Evolutionary conservation across 306 rosid genomes (phyloP), one percentile per base, ranked within the genome.

Genomic region (Pyrus betulifolia): DNA sequence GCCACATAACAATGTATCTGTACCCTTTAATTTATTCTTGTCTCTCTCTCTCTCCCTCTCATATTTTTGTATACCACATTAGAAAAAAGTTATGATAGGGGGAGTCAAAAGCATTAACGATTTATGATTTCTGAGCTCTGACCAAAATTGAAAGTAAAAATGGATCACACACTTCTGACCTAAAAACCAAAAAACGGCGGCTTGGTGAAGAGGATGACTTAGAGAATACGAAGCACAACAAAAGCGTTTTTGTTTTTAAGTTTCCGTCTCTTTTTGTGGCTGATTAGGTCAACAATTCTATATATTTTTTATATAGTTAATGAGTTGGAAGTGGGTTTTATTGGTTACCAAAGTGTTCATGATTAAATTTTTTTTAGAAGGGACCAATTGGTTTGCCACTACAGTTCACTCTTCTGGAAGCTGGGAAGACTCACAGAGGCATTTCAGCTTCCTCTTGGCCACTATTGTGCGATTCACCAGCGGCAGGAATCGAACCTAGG

Each of bases 401-500:
- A 6, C 2, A 35, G 40, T 35, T 1, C 0, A 6, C 40, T 35
- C 2, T 6, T 6, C 0, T 0, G 1, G 0, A 5, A 0, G 40
- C 2, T 5, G 7, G 1, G 1, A 33, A 33, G 0, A 33, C 7
- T 33, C 8, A 5, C 7, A 33, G 0, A 33, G 38, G 1, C 8
- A 5, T 33, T 33, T 33, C 38, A 35, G 0, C 1, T 2, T 6
- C 1, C 40, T 30, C 8, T 0, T 35, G 0, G 0, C 8, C 0
- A 35, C 2, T 2, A 35, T 35, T 2, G 1, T 35, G 40, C 2
- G 8, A 35, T 6, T 35, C 8, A 35, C 8, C 8, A 6, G 8
- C 0, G 2, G 2, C 0, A 6, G 6, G 1, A 35, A 35, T 35
- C 2, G 40, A 35, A 35, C 40, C 2, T 35, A 35, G 0, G 40